phyloP scores from a whole-genome alignment of 1,139 yeast genomes.

The Yamadazyma songkhlaensis region DNA sequence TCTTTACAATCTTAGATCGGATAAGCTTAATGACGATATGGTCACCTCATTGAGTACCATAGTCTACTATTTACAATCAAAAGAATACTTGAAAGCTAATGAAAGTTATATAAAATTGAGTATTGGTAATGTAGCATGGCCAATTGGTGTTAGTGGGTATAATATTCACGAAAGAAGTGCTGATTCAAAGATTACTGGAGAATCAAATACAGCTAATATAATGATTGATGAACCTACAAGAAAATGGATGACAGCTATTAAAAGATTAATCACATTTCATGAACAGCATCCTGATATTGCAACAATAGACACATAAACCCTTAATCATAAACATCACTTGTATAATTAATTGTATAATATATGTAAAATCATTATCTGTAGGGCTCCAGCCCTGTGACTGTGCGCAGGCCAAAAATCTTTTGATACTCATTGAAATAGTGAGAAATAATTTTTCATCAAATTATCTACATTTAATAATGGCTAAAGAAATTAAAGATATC shows the following conservation, averaged over 20 bases:
- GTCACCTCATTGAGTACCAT: conserved; percentile 60
- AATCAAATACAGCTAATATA: conserved; percentile 59
- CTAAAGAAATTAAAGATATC: conserved; percentile 85
- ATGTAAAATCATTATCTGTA: background rate
- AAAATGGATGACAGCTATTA: conserved; percentile 73
- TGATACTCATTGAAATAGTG: conserved; percentile 2
- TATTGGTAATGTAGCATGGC: conserved; percentile 91
- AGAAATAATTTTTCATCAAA: conserved; percentile 5
- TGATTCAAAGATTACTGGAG: conserved; percentile 35
- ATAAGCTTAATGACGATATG: conserved; percentile 40
- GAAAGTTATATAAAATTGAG: conserved; percentile 74
- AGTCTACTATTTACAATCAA: conserved; percentile 54
- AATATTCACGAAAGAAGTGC: conserved; percentile 79
- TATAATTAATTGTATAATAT: no score
- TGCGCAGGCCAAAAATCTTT: conserved; percentile 1
- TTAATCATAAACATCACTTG: no score
- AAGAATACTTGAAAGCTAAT: conserved; percentile 54
- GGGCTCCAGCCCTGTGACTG: conserved; percentile 15
- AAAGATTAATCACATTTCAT: conserved; percentile 55
- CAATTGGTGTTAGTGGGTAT: conserved; percentile 77
- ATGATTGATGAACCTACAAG: conserved; percentile 77
- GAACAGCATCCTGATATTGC: background rate
- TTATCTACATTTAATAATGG: conserved; percentile 3
- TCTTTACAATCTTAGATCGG: conserved; percentile 54
- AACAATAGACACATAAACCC: no score